phyloP scores from a whole-genome alignment of 495 filamentous ascomycete genomes.

The Tuber aestivum region DNA sequence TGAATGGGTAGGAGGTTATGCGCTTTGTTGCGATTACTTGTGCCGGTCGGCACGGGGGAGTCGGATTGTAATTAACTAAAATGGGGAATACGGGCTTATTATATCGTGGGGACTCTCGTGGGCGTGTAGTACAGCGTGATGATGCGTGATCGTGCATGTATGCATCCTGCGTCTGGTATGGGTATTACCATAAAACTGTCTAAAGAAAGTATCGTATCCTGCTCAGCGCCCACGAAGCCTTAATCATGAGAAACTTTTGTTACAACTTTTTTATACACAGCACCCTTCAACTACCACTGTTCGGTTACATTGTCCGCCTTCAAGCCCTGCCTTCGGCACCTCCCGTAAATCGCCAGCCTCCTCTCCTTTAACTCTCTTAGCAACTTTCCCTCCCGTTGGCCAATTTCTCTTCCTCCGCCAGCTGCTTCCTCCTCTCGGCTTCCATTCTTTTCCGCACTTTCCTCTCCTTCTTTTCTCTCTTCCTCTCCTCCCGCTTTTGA shows the following conservation, averaged over 20 bases:
- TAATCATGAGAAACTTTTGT: neutral
- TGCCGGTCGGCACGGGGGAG: neutral
- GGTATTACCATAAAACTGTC: neutral
- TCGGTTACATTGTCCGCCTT: neutral
- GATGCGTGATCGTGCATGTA: neutral
- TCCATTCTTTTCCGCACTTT: neutral
- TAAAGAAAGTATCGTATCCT: neutral
- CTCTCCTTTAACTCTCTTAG: neutral
- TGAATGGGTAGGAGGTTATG: neutral
- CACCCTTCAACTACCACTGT: neutral
- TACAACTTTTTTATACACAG: neutral
- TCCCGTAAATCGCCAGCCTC: neutral
- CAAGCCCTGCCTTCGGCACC: neutral
- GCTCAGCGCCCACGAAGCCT: neutral
- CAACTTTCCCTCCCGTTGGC: neutral
- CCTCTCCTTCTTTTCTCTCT: neutral
- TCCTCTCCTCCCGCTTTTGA: neutral
- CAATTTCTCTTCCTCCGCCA: neutral
- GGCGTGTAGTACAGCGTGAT: neutral
- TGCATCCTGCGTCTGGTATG: neutral
- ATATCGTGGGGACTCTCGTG: neutral
- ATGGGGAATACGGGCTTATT: neutral
- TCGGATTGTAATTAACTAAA: neutral
- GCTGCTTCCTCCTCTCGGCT: neutral
- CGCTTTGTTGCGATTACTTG: neutral